Evolutionary conservation across 2,329 filamentous ascomycete genomes (phyloP).

Genomic region (Colletotrichum destructivum): DNA sequence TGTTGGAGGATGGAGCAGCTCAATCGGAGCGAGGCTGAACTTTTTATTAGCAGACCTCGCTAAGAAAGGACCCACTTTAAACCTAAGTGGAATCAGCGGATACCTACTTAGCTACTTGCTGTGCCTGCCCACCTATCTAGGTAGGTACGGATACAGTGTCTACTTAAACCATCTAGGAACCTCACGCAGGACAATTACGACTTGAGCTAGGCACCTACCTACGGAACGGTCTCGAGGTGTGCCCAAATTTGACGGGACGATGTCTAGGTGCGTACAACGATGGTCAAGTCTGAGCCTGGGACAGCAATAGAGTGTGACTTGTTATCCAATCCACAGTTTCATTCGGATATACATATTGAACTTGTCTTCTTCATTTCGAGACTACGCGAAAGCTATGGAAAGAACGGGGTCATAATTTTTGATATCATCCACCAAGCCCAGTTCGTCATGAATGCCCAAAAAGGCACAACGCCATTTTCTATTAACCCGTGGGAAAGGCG

Average conservation of each 20-base stretch:
- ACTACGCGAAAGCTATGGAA: slow-evolving; percentile 43
- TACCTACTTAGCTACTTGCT: neutral
- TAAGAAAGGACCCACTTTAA: slow-evolving; percentile 35
- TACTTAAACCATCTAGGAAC: too few relatives aligned
- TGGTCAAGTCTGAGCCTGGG: too few relatives aligned
- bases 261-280: too few relatives aligned
- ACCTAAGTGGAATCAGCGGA: slow-evolving; percentile 35
- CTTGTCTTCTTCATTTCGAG: slow-evolving; percentile 41
- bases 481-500: slow-evolving; percentile 60
- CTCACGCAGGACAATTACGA: neutral
- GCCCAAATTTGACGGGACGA: neutral
- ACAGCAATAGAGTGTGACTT: too few relatives aligned
- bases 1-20: neutral
- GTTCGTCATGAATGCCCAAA: slow-evolving; percentile 59
- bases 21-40: slow-evolving; percentile 29
- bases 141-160: too few relatives aligned
- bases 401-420: slow-evolving; percentile 46
- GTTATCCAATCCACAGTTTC: neutral
- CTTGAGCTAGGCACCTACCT: neutral
- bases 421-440: slow-evolving; percentile 53
- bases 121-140: too few relatives aligned
- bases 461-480: slow-evolving; percentile 62
- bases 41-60: slow-evolving; percentile 38
- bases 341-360: slow-evolving; percentile 31
- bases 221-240: neutral